Conservation (phyloP, 2,329 filamentous ascomycete genomes). For the Clonostachys solani region DNA sequence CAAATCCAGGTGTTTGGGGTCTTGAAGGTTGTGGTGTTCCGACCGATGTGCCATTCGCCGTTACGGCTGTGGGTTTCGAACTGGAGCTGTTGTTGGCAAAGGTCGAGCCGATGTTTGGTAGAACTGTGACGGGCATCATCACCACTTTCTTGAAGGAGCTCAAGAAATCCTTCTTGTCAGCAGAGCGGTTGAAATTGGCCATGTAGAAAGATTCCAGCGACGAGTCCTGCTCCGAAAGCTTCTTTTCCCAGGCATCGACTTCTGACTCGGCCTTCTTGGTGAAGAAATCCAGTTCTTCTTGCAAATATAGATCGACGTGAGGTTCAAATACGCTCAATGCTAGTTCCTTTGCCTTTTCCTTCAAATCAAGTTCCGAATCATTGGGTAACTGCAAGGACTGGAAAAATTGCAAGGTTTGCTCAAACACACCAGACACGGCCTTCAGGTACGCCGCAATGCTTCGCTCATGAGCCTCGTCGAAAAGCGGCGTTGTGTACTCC, state of each 20-base stretch:
- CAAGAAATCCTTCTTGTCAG: constrained; percentile 93
- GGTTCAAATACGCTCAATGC: constrained; percentile 78
- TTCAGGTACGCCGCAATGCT: constrained; percentile 76
- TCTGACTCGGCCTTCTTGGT: constrained; percentile 70
- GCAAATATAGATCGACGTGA: constrained; percentile 88
- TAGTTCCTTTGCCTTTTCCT: constrained; percentile 62
- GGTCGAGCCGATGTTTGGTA: constrained; percentile 62
- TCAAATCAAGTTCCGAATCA: constrained; percentile 35
- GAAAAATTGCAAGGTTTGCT: constrained; percentile 77
- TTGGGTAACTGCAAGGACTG: constrained; percentile 63
- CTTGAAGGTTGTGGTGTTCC: constrained; percentile 35
- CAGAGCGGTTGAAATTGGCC: constrained; percentile 90
- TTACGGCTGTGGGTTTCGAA: neutral
- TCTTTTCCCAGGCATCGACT: constrained; percentile 85
- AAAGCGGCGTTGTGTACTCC: constrained; percentile 80
- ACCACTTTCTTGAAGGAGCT: constrained; percentile 98
- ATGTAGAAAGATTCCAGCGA: constrained; percentile 92
- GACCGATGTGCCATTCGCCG: constrained; percentile 14
- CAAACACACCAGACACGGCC: constrained; percentile 82
- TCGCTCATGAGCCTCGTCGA: constrained; percentile 80
- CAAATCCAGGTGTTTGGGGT: constrained; percentile 40
- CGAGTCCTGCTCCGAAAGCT: constrained; percentile 85
- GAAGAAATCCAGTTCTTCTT: constrained; percentile 87
- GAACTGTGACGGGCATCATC: constrained; percentile 95
- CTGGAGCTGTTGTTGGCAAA: constrained; percentile 37